These are phyloP conservation scores for Serendipita vermifera DNA, from an alignment of 768 basidiomycete species.

Conservation along the genomic window DNA sequence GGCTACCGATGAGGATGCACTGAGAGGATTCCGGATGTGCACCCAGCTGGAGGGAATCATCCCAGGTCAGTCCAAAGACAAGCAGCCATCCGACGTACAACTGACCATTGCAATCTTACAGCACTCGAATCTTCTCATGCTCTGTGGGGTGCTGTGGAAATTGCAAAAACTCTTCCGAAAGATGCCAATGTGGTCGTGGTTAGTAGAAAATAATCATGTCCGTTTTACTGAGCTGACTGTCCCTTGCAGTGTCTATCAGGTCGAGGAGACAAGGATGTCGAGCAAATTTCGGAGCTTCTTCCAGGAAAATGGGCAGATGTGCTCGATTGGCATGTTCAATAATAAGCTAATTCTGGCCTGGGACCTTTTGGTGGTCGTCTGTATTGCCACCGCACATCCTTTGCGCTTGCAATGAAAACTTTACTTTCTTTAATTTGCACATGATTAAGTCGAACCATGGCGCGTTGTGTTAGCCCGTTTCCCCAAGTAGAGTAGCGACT, in stretches of 20 bases:
- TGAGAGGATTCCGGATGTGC: constrained; percentile 81
- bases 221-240: neutral
- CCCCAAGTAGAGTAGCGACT: neutral
- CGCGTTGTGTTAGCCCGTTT: too few relatives aligned
- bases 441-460: too few relatives aligned
- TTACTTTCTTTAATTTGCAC: too few relatives aligned
- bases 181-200: constrained; percentile 86
- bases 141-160: constrained; percentile 78
- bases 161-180: constrained; percentile 73
- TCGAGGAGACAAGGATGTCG: constrained; percentile 95
- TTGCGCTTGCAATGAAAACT: too few relatives aligned
- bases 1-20: constrained; percentile 87
- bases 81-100: constrained; percentile 17
- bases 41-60: constrained; percentile 96
- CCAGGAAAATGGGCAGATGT: constrained; percentile 88
- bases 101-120: constrained; percentile 19
- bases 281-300: constrained; percentile 85
- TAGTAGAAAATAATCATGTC: constrained; percentile 23
- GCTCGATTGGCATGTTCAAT: constrained; percentile 75
- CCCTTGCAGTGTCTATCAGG: constrained; percentile 80
- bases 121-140: constrained; percentile 94
- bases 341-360: neutral
- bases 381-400: too few relatives aligned
- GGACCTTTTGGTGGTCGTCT: too few relatives aligned
- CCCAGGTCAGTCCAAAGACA: too few relatives aligned